These are phyloP conservation scores for Zizania latifolia DNA, from an alignment of 176 grass and related monocot genomes.

Conservation along the genomic window DNA sequence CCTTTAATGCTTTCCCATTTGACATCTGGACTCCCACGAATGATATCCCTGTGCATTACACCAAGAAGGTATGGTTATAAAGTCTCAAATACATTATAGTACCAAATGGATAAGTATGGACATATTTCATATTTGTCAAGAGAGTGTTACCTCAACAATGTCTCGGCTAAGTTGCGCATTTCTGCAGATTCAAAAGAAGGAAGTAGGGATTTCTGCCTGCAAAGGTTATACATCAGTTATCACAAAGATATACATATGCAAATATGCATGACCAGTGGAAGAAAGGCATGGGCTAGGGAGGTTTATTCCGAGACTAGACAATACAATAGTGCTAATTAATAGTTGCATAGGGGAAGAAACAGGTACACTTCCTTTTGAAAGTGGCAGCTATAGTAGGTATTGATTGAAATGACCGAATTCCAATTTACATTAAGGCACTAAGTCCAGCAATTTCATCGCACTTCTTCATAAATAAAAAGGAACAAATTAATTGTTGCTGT, in stretches of 20 bases:
- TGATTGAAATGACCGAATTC: background rate
- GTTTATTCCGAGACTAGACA: background rate
- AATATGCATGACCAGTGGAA: background rate
- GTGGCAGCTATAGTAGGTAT: background rate
- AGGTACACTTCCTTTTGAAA: background rate
- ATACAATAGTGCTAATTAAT: slow-evolving; percentile 6
- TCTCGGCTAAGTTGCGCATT: slow-evolving; percentile 78
- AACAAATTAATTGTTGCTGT: background rate
- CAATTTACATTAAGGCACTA: background rate
- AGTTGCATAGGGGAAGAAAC: background rate
- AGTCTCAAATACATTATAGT: background rate
- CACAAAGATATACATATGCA: background rate
- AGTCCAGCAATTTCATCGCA: background rate
- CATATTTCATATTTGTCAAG: background rate
- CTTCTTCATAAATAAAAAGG: background rate
- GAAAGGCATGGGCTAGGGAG: background rate
- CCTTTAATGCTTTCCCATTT: slow-evolving; percentile 99
- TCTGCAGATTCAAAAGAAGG: slow-evolving; percentile 93
- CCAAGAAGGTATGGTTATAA: background rate
- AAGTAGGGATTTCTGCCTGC: slow-evolving; percentile 78
- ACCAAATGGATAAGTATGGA: slow-evolving; percentile 1
- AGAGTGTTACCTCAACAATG: slow-evolving; percentile 58
- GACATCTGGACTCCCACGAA: slow-evolving; percentile 83
- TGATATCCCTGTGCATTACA: slow-evolving; percentile 69
- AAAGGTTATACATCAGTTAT: background rate